These are phyloP conservation scores for Yamadazyma diospyri DNA, from an alignment of 1,139 yeast genomes.

Conservation along the genomic window DNA sequence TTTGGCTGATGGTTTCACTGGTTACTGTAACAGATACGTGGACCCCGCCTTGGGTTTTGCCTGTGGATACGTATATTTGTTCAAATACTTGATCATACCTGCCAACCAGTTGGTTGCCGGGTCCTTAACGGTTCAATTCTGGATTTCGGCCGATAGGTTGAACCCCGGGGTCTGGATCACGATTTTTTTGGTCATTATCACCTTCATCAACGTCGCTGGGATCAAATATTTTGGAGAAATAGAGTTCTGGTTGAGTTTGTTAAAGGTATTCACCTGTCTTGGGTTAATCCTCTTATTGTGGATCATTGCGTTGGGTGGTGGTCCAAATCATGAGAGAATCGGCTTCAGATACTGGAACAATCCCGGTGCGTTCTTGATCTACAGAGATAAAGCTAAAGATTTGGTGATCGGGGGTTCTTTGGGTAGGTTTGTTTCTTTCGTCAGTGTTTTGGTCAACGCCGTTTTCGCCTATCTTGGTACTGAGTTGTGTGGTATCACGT, in stretches of 20 bases:
- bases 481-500: conserved; percentile 66
- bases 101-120: conserved; percentile 64
- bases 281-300: conserved; percentile 50
- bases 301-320: conserved; percentile 54
- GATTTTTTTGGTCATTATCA: conserved; percentile 44
- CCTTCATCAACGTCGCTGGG: conserved; percentile 59
- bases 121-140: conserved; percentile 57
- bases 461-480: conserved; percentile 75
- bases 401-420: conserved; percentile 20
- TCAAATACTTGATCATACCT: conserved; percentile 57
- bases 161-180: conserved; percentile 63
- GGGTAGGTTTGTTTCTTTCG: conserved; percentile 59
- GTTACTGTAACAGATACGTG: conserved; percentile 63
- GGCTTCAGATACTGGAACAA: conserved; percentile 67
- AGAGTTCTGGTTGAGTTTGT: conserved; percentile 62
- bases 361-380: conserved; percentile 60
- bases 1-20: conserved; percentile 66
- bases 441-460: conserved; percentile 67
- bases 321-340: conserved; percentile 56
- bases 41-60: conserved; percentile 75
- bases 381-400: conserved; percentile 26
- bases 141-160: conserved; percentile 47
- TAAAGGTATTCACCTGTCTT: conserved; percentile 56
- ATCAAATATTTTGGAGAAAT: conserved; percentile 61
- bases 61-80: conserved; percentile 64